Conservation (phyloP, 1,284 basidiomycete genomes). For the Tetrapyrgos nigripes region DNA sequence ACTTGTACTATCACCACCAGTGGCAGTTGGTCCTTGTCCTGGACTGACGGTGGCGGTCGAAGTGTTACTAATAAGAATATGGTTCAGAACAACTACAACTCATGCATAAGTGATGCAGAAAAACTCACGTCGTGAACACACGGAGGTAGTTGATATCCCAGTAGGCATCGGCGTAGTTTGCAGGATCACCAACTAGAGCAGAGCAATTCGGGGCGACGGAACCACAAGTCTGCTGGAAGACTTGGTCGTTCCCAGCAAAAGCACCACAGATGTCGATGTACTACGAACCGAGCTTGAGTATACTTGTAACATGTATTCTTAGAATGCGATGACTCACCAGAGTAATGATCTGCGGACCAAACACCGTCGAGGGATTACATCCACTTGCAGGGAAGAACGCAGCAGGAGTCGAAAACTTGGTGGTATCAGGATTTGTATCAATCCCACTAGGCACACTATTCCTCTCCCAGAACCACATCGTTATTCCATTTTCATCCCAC, state of each 20-base stretch:
- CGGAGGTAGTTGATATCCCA: constrained; percentile 18
- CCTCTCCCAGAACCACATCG: constrained; percentile 66
- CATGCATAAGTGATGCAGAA: not conserved
- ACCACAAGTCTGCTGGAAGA: constrained; percentile 7
- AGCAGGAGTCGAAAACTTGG: constrained; percentile 61
- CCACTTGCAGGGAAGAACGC: constrained; percentile 58
- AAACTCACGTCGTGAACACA: constrained; percentile 1
- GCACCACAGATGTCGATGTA: constrained; percentile 17
- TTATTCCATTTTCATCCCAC: constrained; percentile 61
- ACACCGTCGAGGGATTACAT: constrained; percentile 42
- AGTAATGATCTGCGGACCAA: constrained; percentile 27
- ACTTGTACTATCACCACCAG: not conserved
- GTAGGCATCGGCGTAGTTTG: constrained; percentile 15
- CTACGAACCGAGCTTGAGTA: not conserved
- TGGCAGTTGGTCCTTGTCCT: not conserved
- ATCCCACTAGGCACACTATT: constrained; percentile 62
- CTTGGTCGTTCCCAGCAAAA: constrained; percentile 7
- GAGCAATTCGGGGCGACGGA: constrained; percentile 10
- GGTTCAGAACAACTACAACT: not conserved
- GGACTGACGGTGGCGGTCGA: not conserved
- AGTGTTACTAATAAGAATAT: not conserved
- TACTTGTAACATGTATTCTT: not conserved
- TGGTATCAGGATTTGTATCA: constrained; percentile 54
- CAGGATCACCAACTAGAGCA: constrained; percentile 8
- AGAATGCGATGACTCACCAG: constrained; percentile 3